Percentiles rank a stretch among this genome's conserved stretches.
Evolutionary conservation across 2,329 filamentous ascomycete species (phyloP).

Genomic region (Colletotrichum acutatum): DNA sequence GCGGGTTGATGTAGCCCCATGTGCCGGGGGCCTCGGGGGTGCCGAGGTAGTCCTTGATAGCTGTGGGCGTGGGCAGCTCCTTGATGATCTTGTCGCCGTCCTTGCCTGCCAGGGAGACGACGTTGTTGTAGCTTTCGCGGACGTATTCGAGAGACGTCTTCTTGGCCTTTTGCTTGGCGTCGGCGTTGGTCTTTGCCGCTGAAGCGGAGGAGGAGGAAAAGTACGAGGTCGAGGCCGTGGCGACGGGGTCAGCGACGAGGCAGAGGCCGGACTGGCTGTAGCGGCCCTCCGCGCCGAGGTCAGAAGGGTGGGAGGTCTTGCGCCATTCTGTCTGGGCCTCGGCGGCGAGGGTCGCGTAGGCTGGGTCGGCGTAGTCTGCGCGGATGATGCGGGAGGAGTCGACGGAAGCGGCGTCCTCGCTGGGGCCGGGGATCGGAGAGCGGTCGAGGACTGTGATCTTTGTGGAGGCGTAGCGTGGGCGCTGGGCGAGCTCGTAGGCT

Average conservation of each 20-base stretch:
- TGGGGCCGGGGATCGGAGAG: conserved; percentile 57
- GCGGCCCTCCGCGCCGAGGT: conserved; percentile 71
- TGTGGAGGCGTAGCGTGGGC: conserved; percentile 63
- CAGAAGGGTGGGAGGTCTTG: conserved; percentile 59
- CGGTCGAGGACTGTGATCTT: conserved; percentile 71
- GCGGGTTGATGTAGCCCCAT: conserved; percentile 79
- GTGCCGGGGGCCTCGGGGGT: conserved; percentile 66
- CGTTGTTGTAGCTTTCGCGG: conserved; percentile 68
- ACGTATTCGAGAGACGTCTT: conserved; percentile 68
- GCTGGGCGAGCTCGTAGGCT: conserved; percentile 75
- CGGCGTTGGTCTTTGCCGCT: neutral
- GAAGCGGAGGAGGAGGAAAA: neutral
- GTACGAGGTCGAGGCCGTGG: conserved; percentile 19
- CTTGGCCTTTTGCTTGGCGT: conserved; percentile 45
- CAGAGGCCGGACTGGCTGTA: conserved; percentile 79
- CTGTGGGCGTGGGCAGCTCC: conserved; percentile 55
- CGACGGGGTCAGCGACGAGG: conserved; percentile 60
- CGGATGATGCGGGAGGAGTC: conserved; percentile 74
- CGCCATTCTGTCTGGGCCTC: conserved; percentile 78
- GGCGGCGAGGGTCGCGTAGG: conserved; percentile 80
- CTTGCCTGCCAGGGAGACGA: conserved; percentile 59
- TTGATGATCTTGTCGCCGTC: conserved; percentile 53
- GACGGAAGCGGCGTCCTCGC: conserved; percentile 68
- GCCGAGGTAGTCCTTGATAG: conserved; percentile 57
- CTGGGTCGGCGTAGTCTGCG: conserved; percentile 82